Conservation (phyloP, 1,284 basidiomycete species). For the Fomitopsis schrenkii region DNA sequence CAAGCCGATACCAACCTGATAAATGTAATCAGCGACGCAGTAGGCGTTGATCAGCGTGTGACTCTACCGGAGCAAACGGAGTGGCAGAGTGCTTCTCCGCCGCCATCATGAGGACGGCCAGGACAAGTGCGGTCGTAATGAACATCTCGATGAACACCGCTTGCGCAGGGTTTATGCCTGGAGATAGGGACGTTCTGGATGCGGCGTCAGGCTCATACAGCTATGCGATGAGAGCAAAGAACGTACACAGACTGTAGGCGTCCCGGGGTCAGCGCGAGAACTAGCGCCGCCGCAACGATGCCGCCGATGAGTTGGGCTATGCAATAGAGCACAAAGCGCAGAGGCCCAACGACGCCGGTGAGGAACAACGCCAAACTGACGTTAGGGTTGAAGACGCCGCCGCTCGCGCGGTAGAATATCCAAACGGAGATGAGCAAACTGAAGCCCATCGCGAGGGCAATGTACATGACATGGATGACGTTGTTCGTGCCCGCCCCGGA, state of each 20-base stretch:
- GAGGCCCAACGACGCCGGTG: slow-evolving; percentile 53
- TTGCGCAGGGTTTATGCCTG: slow-evolving; percentile 45
- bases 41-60: too few relatives aligned
- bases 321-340: slow-evolving; percentile 59
- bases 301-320: slow-evolving; percentile 62
- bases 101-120: slow-evolving; percentile 65
- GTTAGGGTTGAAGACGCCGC: slow-evolving; percentile 69
- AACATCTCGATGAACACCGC: slow-evolving; percentile 76
- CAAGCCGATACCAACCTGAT: slow-evolving; percentile 64
- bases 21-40: background rate
- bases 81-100: slow-evolving; percentile 68
- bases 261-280: slow-evolving; percentile 59
- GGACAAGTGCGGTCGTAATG: slow-evolving; percentile 53
- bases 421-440: slow-evolving; percentile 66
- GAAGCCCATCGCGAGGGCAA: slow-evolving; percentile 61
- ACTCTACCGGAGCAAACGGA: slow-evolving; percentile 61
- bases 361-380: slow-evolving; percentile 61
- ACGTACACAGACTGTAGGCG: slow-evolving; percentile 53
- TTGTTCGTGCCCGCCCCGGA: slow-evolving; percentile 25
- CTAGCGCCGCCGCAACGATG: slow-evolving; percentile 56
- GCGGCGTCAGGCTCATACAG: background rate
- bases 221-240: background rate
- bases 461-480: slow-evolving; percentile 50
- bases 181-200: slow-evolving; percentile 41
- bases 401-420: slow-evolving; percentile 74